phyloP scores from a whole-genome alignment of 2,329 filamentous ascomycete genomes.

The Neocatenulostroma microsporum region DNA sequence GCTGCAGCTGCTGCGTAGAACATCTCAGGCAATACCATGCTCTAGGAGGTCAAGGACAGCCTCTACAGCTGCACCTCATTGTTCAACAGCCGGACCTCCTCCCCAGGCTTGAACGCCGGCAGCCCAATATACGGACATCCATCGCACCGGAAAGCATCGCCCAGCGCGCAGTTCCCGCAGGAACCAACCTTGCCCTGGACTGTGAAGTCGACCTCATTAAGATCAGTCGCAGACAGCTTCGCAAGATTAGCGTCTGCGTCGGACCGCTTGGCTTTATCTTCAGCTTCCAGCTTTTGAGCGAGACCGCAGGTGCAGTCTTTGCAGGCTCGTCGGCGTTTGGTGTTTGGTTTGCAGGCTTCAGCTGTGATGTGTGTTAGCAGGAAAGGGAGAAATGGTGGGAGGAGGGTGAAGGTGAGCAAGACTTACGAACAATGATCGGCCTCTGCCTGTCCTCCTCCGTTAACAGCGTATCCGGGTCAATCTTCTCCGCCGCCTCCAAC shows the following conservation, averaged over 20 bases:
- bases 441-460: constrained; percentile 75
- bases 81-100: constrained; percentile 83
- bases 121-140: constrained; percentile 80
- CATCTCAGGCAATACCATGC: no score
- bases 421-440: constrained; percentile 67
- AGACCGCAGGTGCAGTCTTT: constrained; percentile 97
- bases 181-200: constrained; percentile 95
- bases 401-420: not conserved
- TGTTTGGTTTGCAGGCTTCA: constrained; percentile 78
- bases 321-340: constrained; percentile 85
- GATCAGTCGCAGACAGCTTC: constrained; percentile 62
- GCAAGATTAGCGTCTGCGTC: constrained; percentile 53
- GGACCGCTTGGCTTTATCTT: constrained; percentile 63
- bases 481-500: constrained; percentile 64
- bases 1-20: no score
- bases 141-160: constrained; percentile 64
- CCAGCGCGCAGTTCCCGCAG: constrained; percentile 87
- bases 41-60: no score
- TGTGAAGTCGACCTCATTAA: constrained; percentile 90
- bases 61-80: constrained; percentile 75
- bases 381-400: not conserved
- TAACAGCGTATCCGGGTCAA: constrained; percentile 83
- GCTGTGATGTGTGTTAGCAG: constrained; percentile 44
- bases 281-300: constrained; percentile 73
- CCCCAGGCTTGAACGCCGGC: constrained; percentile 92